Conservation (phyloP, 495 filamentous ascomycete species). For the Amorphotheca resinae region DNA sequence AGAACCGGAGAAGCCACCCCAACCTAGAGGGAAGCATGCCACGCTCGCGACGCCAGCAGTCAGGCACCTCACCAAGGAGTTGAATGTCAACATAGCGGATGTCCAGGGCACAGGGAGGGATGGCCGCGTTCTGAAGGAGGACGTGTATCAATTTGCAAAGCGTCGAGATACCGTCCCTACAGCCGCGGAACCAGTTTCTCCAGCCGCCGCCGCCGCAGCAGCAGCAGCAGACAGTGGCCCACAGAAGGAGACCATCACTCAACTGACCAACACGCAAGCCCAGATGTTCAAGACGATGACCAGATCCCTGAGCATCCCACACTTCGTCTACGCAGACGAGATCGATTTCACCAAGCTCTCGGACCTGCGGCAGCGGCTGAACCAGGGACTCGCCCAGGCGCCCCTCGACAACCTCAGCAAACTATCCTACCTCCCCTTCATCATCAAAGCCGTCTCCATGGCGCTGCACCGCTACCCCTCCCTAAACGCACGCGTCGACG, state of each 20-base stretch:
- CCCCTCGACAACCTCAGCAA: slow-evolving; percentile 34
- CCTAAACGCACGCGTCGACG: slow-evolving; percentile 75
- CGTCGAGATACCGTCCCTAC: slow-evolving; percentile 23
- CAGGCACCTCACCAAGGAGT: slow-evolving; percentile 69
- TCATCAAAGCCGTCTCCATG: slow-evolving; percentile 87
- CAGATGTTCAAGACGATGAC: slow-evolving; percentile 99
- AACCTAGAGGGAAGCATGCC: slow-evolving; percentile 39
- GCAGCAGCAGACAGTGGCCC: slow-evolving; percentile 21
- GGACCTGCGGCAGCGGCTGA: slow-evolving; percentile 56
- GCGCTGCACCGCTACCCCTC: slow-evolving; percentile 69
- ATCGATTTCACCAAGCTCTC: slow-evolving; percentile 63
- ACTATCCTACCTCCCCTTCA: slow-evolving; percentile 83
- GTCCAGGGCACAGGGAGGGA: slow-evolving; percentile 81
- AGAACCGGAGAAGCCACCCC: slow-evolving; percentile 6
- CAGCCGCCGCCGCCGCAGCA: slow-evolving; percentile 8
- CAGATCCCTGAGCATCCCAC: slow-evolving; percentile 73
- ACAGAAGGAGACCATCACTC: slow-evolving; percentile 52
- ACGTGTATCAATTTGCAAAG: slow-evolving; percentile 63
- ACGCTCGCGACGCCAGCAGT: slow-evolving; percentile 85
- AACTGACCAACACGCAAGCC: slow-evolving; percentile 65
- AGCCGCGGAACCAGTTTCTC: neutral
- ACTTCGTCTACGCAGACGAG: slow-evolving; percentile 87
- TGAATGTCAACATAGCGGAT: slow-evolving; percentile 61
- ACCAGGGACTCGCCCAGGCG: slow-evolving; percentile 33
- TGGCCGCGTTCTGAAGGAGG: slow-evolving; percentile 85